Conservation (phyloP, 441 rosid genomes). For the Erodium trifolium region DNA sequence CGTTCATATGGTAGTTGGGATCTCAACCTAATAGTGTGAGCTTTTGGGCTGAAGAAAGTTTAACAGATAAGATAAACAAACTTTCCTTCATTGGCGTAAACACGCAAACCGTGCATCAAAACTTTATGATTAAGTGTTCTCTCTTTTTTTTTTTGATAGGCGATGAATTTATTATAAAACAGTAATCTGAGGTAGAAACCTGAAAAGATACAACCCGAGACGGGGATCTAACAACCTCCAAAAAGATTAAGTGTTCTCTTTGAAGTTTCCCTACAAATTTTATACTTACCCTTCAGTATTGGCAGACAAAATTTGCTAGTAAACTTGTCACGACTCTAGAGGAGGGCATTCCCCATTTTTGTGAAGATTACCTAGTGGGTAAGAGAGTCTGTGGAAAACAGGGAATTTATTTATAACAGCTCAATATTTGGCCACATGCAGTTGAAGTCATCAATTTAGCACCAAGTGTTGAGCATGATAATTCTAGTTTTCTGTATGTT, state of each 20-base stretch:
- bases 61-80: not conserved
- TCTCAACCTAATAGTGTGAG: too few species aligned
- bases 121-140: not conserved
- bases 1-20: too few species aligned
- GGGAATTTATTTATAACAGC: slow-evolving; percentile 4
- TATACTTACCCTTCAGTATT: slow-evolving; percentile 2
- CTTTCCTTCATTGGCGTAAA: not conserved
- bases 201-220: too few species aligned
- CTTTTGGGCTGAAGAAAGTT: too few species aligned
- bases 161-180: too few species aligned
- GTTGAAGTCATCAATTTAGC: not conserved
- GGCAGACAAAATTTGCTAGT: not conserved
- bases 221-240: too few species aligned
- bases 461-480: not conserved
- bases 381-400: not conserved
- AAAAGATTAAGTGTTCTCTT: too few species aligned
- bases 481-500: not conserved
- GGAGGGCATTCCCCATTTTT: slow-evolving; percentile 1
- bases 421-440: not conserved
- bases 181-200: too few species aligned
- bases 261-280: not conserved
- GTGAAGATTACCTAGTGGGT: not conserved
- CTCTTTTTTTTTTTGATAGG: too few species aligned
- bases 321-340: not conserved
- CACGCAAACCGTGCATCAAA: not conserved